A percentile compares a stretch with the other conserved stretches of the same genome.
phyloP scores from a whole-genome alignment of 352 stramenopile genomes.

The Paralagenidium karlingii region DNA sequence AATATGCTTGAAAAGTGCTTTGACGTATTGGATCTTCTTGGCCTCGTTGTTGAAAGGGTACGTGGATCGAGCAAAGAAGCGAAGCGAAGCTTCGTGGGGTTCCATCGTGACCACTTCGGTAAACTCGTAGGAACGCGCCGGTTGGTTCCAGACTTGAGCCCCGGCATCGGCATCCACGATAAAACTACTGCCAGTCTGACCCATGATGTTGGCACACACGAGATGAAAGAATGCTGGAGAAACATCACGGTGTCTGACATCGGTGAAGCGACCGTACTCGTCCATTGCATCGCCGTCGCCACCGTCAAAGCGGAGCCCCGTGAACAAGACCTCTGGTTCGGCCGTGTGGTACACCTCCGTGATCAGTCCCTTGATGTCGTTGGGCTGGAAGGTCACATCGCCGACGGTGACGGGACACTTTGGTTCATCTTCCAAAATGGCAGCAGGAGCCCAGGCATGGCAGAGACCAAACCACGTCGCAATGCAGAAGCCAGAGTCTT shows the following conservation, averaged over 20 bases:
- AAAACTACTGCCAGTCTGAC: slow-evolving; percentile 26
- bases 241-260: slow-evolving; percentile 25
- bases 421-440: slow-evolving; percentile 33
- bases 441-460: slow-evolving; percentile 41
- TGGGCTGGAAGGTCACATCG: slow-evolving; percentile 9
- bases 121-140: slow-evolving; percentile 10
- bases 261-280: slow-evolving; percentile 28
- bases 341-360: slow-evolving; percentile 30
- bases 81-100: not conserved
- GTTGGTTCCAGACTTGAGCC: slow-evolving; percentile 50
- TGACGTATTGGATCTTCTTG: slow-evolving; percentile 6
- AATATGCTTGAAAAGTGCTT: no score
- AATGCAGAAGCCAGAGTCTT: slow-evolving; percentile 23
- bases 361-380: slow-evolving; percentile 23
- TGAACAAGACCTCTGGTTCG: slow-evolving; percentile 35
- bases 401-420: slow-evolving; percentile 9
- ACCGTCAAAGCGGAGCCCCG: slow-evolving; percentile 31
- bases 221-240: slow-evolving; percentile 43
- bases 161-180: slow-evolving; percentile 38
- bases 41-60: slow-evolving; percentile 10
- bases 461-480: slow-evolving; percentile 49
- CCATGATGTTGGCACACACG: slow-evolving; percentile 32
- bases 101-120: slow-evolving; percentile 10
- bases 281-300: slow-evolving; percentile 11
- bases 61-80: not conserved